phyloP scores from a whole-genome alignment of 2,329 filamentous ascomycete genomes.

The Chrysoporthe deuterocubensis region DNA sequence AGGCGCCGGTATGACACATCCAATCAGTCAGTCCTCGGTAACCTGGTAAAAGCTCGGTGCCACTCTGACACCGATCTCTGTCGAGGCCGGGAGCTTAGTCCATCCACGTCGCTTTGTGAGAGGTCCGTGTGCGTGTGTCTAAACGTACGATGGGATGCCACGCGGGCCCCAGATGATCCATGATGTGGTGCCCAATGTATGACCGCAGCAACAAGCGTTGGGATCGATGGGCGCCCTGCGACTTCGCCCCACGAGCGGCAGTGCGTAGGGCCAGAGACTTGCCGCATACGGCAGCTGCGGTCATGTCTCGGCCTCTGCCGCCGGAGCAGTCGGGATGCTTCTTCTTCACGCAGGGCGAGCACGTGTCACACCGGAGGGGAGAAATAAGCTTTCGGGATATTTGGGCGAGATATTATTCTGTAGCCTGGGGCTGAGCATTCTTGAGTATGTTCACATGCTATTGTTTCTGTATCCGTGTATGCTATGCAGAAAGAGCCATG shows the following conservation, averaged over 20 bases:
- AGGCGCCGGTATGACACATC: not conserved
- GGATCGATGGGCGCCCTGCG: not conserved
- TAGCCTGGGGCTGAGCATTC: not conserved
- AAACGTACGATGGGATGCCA: no score
- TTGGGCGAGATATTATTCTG: not conserved
- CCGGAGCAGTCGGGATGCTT: not conserved
- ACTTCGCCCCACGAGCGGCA: not conserved
- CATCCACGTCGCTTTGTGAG: no score
- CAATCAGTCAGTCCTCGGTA: not conserved
- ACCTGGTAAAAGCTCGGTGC: not conserved
- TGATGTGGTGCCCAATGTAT: not conserved
- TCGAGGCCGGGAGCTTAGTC: not conserved
- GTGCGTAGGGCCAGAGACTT: not conserved
- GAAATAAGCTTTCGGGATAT: not conserved
- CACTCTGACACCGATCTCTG: not conserved
- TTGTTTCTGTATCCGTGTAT: conserved; percentile 7
- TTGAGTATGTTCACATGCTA: not conserved
- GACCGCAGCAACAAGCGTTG: not conserved
- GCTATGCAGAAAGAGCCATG: conserved; percentile 7
- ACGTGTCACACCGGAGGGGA: not conserved
- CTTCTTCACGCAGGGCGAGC: not conserved
- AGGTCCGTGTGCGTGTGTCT: no score
- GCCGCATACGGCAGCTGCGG: not conserved
- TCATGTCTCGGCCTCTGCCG: not conserved
- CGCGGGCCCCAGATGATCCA: no score